A percentile compares a stretch with the other conserved stretches of the same genome.
phyloP scores from a whole-genome alignment of 192 early-diverging fungal genomes.

The Endogone sp. region DNA sequence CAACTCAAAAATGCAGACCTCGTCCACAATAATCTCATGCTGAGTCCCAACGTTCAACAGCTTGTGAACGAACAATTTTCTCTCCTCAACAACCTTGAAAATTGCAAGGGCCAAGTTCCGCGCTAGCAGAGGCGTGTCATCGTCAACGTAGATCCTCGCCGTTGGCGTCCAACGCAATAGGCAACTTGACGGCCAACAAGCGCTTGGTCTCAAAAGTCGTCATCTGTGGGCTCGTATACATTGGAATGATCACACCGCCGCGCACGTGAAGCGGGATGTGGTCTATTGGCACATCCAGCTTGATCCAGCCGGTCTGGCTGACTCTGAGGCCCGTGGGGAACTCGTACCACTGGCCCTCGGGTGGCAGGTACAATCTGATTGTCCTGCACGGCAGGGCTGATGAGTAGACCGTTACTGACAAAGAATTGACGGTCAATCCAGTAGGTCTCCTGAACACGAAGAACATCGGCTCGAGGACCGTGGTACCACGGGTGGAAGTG shows the following conservation, averaged over 20 bases:
- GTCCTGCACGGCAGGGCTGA: constrained; percentile 12
- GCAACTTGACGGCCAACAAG: constrained; percentile 34
- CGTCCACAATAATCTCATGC: no score
- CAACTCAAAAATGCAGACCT: no score
- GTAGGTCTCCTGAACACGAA: constrained; percentile 44
- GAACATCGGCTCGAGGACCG: constrained; percentile 50
- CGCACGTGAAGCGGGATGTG: constrained; percentile 57
- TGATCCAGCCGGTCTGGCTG: constrained; percentile 8
- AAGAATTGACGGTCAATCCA: constrained; percentile 53
- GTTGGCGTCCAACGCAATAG: constrained; percentile 48
- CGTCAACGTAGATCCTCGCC: constrained; percentile 55
- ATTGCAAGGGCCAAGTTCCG: no score
- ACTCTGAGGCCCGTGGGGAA: constrained; percentile 36
- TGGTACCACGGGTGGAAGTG: constrained; percentile 45
- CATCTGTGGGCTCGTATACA: constrained; percentile 36
- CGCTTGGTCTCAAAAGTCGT: constrained; percentile 41
- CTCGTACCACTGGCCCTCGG: no score
- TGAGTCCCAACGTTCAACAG: no score
- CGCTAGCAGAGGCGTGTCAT: constrained; percentile 24
- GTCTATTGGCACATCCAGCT: constrained; percentile 43
- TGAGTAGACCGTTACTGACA: constrained; percentile 49
- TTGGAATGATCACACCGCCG: constrained; percentile 55
- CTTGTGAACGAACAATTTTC: no score
- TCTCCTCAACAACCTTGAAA: no score
- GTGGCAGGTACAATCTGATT: constrained; percentile 60